Conservation (phyloP, 257 asterid genomes). For the Oldenlandia corymbosa region DNA sequence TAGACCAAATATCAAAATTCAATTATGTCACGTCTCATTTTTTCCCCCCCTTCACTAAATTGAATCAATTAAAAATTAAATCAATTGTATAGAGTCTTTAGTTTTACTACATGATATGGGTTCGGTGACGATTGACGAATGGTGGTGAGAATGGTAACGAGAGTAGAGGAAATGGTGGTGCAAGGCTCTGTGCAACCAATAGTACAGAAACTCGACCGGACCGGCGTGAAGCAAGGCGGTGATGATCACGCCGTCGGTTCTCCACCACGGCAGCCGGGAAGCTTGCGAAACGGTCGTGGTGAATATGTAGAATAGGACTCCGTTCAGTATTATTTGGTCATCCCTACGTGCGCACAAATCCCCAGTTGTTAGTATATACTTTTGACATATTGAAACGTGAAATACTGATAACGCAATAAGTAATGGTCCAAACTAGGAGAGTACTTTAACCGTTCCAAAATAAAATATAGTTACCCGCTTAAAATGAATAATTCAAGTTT, state of each 20-base stretch:
- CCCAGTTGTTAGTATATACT: no score
- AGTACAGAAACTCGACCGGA: conserved; percentile 81
- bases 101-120: conserved; percentile 83
- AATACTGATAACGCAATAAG: no score
- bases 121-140: conserved; percentile 85
- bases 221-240: conserved; percentile 57
- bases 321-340: conserved; percentile 78
- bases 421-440: no score
- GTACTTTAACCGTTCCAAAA: no score
- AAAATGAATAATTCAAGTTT: no score
- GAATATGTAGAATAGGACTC: conserved; percentile 47
- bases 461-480: no score
- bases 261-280: conserved; percentile 54
- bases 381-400: no score
- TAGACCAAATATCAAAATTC: no score
- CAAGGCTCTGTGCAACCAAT: conserved; percentile 88
- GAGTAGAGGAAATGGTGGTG: conserved; percentile 93
- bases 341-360: conserved; percentile 50
- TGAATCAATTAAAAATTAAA: no score
- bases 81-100: no score
- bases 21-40: no score
- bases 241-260: conserved; percentile 49
- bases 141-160: conserved; percentile 92
- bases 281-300: neutral
- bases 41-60: no score